Evolutionary conservation across 306 rosid genomes (phyloP), one percentile per base, ranked within the genome.

Genomic region (Glycyrrhiza uralensis): DNA sequence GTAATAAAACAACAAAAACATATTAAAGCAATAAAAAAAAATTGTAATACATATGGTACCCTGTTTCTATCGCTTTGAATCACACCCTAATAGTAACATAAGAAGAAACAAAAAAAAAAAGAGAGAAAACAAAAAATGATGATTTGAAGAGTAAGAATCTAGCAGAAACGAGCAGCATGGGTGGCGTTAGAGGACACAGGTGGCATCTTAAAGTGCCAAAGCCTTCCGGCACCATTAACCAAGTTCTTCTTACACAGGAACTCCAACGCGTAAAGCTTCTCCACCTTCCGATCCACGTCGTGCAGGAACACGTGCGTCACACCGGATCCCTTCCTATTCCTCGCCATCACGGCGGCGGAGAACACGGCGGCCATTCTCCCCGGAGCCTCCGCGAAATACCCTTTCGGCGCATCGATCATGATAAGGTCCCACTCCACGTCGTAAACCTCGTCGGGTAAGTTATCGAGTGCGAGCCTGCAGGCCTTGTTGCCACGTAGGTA

Each of bases 361-460:
- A 74, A 94, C 22, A 94, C 93, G 7, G 96, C 97, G 2, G 74
- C 95, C 99, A 94, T 94, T 28, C 99, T 5, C 0, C 97, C 99
- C 0, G 97, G 99, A 0, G 95, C 95, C 82, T 91, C 93, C 0
- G 96, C 80, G 7, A 66, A 94, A 32, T 94, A 94, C 0, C 97
- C 99, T 0, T 75, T 56, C 0, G 99, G 99, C 24, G 97, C 99
- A 65, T 94, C 96, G 52, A 94, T 74, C 99, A 94, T 94, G 17
- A 94, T 88, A 39, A 91, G 69, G 52, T 94, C 99, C 99, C 99
- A 94, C 66, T 91, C 97, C 26, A 10, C 89, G 1, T 85, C 89
- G 56, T 94, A 94, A 29, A 91, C 86, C 79, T 79, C 88, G 0
- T 81, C 86, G 0, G 97, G 96, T 0, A 94, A 74, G n/a, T 94